Evolutionary conservation across 176 grass and related monocot genomes (phyloP), one percentile per base, ranked within the genome.

Genomic region (Paspalum vaginatum): DNA sequence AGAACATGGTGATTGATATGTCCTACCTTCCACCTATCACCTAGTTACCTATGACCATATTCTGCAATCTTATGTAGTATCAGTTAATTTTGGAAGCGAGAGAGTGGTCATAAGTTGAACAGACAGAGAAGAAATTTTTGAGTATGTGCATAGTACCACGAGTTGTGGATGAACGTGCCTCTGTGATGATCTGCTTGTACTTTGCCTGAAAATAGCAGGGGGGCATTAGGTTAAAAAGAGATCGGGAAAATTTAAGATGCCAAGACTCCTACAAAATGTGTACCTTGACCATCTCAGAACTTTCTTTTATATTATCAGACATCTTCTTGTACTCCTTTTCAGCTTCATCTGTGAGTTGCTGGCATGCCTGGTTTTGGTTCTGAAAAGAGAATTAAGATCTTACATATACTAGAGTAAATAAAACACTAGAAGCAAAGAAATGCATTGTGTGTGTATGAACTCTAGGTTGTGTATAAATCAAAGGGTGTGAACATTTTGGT

Each of bases 211-310:
- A 81, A 78, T 51, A 41, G 21, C 22, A 65, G 32, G 77, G 11
- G 26, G 66, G 57, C 8, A 67, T 56, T 54, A 68, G 18, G 27
- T 70, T 53, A 21, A 83, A 14, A 6, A 6, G 49, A 56, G 15
- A 59, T 65, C 9, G 7, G 3, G 41, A 21, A 72, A 32, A 51
- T 37, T 60, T 17, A 5, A 59, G 7, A 13, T 58, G 14, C 42
- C 42, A 20, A 65, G 0, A 44, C 17, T 16, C 16, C 17, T 64
- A 68, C 14, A 55, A 72, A 62, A 15, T 14, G 8, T 26, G 15
- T 74, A 91, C 89, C 86, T 88, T 85, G 52, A 85, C 62, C 24
- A 70, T 88, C 70, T 91, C 82, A 59, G 86, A 11, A 85, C 69
- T 71, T 63, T 85, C 74, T 12, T 67, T 82, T 42, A 88, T 65